phyloP scores from a whole-genome alignment of 179 eudicot genomes.

The Drosera spatulata region DNA sequence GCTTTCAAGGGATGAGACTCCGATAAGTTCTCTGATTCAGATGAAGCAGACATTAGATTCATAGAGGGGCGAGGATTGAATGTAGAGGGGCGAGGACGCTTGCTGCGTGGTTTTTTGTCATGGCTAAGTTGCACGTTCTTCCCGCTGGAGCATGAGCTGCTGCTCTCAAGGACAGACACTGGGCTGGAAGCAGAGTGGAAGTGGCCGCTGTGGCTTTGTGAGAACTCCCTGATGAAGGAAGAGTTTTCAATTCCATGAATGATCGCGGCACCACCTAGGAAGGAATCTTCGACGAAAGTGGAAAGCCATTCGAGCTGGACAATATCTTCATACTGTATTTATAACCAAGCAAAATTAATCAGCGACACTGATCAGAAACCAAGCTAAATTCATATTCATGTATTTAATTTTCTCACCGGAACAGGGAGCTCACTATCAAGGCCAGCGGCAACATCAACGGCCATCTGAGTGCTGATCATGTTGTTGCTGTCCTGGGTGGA shows the following conservation, averaged over 20 bases:
- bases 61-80: conserved; percentile 25
- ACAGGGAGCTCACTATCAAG: too few species aligned
- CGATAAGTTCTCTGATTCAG: not conserved
- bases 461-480: too few species aligned
- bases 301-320: conserved; percentile 34
- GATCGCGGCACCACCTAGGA: conserved; percentile 61
- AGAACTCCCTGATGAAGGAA: conserved; percentile 5
- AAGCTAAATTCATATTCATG: too few species aligned
- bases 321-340: conserved; percentile 77
- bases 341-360: not conserved
- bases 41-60: not conserved
- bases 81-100: conserved; percentile 76
- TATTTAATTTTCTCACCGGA: too few species aligned
- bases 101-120: conserved; percentile 56
- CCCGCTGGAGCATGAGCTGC: conserved; percentile 37
- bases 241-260: conserved; percentile 20
- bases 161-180: conserved; percentile 77
- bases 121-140: conserved; percentile 30
- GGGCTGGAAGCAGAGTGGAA: conserved; percentile 66
- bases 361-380: too few species aligned
- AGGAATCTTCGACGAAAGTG: conserved; percentile 76
- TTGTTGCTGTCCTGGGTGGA: too few species aligned
- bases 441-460: too few species aligned
- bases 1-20: not conserved
- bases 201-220: conserved; percentile 35